These are phyloP conservation scores for Yarrowia sp. DNA, from an alignment of 805 yeast genomes.

Conservation along the genomic window DNA sequence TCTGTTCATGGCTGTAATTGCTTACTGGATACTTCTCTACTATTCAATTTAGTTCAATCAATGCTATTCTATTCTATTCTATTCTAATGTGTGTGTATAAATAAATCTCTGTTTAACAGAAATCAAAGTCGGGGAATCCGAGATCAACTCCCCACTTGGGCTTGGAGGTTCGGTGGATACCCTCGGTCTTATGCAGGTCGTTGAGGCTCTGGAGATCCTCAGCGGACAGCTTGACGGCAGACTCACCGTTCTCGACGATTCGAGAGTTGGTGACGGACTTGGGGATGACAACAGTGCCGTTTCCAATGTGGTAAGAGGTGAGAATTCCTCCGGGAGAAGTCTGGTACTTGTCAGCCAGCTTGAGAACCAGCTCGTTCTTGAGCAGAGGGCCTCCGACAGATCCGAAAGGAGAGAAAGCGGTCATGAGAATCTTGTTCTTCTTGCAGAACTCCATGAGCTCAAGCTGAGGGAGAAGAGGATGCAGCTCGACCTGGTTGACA, in stretches of 20 bases:
- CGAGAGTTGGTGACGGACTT: constrained; percentile 39
- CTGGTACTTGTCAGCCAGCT: constrained; percentile 56
- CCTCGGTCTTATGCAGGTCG: constrained; percentile 36
- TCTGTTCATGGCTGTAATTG: no score
- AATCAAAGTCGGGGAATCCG: constrained; percentile 32
- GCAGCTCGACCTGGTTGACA: constrained; percentile 72
- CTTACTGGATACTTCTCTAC: no score
- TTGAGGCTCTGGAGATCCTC: constrained; percentile 45
- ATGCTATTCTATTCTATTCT: neutral
- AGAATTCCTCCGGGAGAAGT: constrained; percentile 56
- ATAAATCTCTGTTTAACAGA: neutral
- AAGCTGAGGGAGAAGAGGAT: constrained; percentile 66
- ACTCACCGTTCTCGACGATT: constrained; percentile 46
- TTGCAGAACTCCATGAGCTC: constrained; percentile 42
- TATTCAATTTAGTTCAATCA: neutral
- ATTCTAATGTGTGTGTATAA: constrained; percentile 2
- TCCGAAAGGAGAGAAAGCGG: constrained; percentile 43
- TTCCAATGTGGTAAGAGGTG: constrained; percentile 60
- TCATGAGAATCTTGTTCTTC: neutral
- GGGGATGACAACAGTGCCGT: constrained; percentile 43
- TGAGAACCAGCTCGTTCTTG: constrained; percentile 48
- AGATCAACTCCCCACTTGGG: constrained; percentile 38
- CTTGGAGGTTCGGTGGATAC: constrained; percentile 33
- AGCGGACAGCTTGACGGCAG: constrained; percentile 43
- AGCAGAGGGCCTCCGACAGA: constrained; percentile 63